A percentile compares a stretch with the other conserved stretches of the same genome.
These are phyloP conservation scores for Orbilia brochopaga DNA, from an alignment of 2,329 filamentous ascomycete genomes.

Conservation along the genomic window DNA sequence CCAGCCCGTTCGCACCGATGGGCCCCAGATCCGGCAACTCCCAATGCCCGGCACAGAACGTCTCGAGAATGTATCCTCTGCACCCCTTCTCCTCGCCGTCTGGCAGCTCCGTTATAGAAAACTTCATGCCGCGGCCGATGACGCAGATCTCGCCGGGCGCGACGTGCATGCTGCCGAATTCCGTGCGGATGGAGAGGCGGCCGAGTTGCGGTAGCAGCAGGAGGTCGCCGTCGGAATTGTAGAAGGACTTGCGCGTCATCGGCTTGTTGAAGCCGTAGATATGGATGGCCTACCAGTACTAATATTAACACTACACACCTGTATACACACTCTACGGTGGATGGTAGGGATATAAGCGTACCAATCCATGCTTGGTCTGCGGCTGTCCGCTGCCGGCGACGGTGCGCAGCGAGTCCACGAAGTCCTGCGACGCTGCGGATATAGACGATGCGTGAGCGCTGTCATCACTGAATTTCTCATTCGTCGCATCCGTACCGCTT, in stretches of 20 bases:
- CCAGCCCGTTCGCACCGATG: conserved; percentile 75
- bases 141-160: conserved; percentile 79
- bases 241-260: conserved; percentile 81
- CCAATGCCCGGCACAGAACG: conserved; percentile 73
- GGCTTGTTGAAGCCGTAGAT: conserved; percentile 78
- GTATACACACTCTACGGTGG: neutral
- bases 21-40: conserved; percentile 74
- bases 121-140: conserved; percentile 75
- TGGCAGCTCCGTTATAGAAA: conserved; percentile 65
- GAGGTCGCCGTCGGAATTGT: conserved; percentile 81
- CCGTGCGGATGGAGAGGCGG: conserved; percentile 75
- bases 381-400: conserved; percentile 81
- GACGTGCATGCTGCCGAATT: conserved; percentile 74
- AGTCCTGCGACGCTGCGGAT: conserved; percentile 67
- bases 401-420: conserved; percentile 68
- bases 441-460: conserved; percentile 13
- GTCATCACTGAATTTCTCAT: neutral
- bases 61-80: conserved; percentile 73
- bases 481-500: conserved; percentile 23
- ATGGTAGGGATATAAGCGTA: conserved; percentile 5
- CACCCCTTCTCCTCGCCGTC: conserved; percentile 42
- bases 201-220: conserved; percentile 78
- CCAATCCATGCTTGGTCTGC: conserved; percentile 74
- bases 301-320: too few species aligned
- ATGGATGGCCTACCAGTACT: conserved; percentile 71